These are phyloP conservation scores for Ciborinia camelliae DNA, from an alignment of 2,329 filamentous ascomycete species.

Conservation along the genomic window DNA sequence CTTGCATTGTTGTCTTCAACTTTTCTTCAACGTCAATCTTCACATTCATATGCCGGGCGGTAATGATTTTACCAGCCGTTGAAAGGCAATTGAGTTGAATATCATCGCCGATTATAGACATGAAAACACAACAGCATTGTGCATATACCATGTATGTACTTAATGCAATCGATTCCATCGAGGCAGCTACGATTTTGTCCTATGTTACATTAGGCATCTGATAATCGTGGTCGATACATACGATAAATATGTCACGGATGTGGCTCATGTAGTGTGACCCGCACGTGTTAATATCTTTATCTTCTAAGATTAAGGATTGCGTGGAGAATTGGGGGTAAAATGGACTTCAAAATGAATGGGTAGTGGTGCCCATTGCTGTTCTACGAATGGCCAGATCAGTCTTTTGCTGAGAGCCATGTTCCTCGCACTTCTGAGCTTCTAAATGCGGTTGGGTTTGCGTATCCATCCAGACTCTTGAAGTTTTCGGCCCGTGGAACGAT, in stretches of 20 bases:
- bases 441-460: not conserved
- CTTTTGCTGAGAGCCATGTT: not conserved
- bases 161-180: slow-evolving; percentile 6
- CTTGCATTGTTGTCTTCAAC: not conserved
- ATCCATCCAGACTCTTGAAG: not conserved
- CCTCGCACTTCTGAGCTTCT: not conserved
- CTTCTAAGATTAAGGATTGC: not conserved
- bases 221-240: slow-evolving; percentile 1
- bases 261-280: slow-evolving; percentile 11
- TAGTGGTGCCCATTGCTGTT: not conserved
- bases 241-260: not conserved
- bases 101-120: slow-evolving; percentile 1
- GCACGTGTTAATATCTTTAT: slow-evolving; percentile 15
- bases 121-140: not conserved
- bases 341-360: not conserved
- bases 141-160: not conserved
- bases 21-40: slow-evolving; percentile 2
- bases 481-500: not conserved
- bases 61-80: slow-evolving; percentile 2
- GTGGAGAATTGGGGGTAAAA: not conserved
- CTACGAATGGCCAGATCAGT: not conserved
- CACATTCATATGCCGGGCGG: not conserved
- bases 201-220: slow-evolving; percentile 17
- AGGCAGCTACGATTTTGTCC: not conserved
- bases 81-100: not conserved